Percentiles rank a stretch among this genome's conserved stretches.
These are phyloP conservation scores for Alternaria atra DNA, from an alignment of 2,329 filamentous ascomycete genomes.

Conservation along the genomic window DNA sequence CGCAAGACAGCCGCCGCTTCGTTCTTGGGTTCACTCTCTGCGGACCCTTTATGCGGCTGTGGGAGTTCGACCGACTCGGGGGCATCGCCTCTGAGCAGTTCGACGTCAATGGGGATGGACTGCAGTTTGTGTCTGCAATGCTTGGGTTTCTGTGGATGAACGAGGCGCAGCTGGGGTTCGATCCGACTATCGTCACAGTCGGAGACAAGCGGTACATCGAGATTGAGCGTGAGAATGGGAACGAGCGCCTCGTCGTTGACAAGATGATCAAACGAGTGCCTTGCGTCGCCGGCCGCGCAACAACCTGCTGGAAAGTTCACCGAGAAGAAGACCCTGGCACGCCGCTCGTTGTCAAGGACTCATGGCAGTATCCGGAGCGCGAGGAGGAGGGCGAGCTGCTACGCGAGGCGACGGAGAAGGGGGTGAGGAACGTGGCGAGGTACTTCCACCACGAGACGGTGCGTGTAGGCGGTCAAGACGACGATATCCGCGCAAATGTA, in stretches of 20 bases:
- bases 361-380: conserved; percentile 55
- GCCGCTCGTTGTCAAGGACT: conserved; percentile 58
- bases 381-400: conserved; percentile 56
- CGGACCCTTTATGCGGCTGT: neutral
- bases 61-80: neutral
- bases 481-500: conserved; percentile 12
- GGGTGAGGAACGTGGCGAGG: conserved; percentile 33
- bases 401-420: conserved; percentile 46
- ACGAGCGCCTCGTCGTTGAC: too few relatives aligned
- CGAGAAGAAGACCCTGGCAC: conserved; percentile 12
- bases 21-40: neutral
- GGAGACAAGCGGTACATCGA: too few relatives aligned
- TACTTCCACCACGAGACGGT: conserved; percentile 24
- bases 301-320: too few relatives aligned
- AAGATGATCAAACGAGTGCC: too few relatives aligned
- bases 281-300: too few relatives aligned
- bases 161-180: neutral
- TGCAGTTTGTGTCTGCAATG: neutral
- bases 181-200: neutral
- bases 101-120: neutral
- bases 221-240: too few relatives aligned
- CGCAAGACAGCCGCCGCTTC: too few relatives aligned
- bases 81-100: neutral
- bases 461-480: conserved; percentile 4
- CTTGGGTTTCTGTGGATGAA: neutral